Percentiles rank a stretch among this genome's conserved stretches.
Conservation (phyloP, 2,329 filamentous ascomycete species). For the Xylariaceae sp. region DNA sequence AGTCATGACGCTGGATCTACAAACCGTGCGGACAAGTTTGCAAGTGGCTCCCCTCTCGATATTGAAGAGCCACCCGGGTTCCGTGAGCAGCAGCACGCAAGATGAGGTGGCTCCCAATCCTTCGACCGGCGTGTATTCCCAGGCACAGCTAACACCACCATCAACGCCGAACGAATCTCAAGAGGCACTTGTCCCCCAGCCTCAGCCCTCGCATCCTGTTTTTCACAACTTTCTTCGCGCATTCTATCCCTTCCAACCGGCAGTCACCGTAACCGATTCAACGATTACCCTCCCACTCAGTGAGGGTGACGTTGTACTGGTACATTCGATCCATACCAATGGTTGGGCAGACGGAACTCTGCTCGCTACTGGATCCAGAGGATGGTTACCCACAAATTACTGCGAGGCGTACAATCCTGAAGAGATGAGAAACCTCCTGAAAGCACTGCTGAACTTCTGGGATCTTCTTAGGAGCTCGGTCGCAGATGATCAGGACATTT, state of each 20-base stretch:
- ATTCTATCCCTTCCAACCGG: conserved; percentile 87
- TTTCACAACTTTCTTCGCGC: conserved; percentile 95
- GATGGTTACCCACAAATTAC: conserved; percentile 97
- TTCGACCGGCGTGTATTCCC: conserved; percentile 39
- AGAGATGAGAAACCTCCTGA: conserved; percentile 78
- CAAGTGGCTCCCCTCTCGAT: conserved; percentile 58
- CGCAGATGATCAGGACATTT: conserved; percentile 71
- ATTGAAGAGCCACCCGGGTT: conserved; percentile 38
- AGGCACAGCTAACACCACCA: conserved; percentile 71
- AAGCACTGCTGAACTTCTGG: conserved; percentile 87
- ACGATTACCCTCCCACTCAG: conserved; percentile 86
- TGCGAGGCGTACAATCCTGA: conserved; percentile 92
- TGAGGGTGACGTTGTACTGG: conserved; percentile 85
- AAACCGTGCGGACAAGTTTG: conserved; percentile 52
- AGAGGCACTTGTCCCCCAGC: conserved; percentile 48
- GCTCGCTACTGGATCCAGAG: conserved; percentile 76
- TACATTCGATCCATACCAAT: conserved; percentile 96
- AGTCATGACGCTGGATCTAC: conserved; percentile 45
- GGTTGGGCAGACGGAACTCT: conserved; percentile 97
- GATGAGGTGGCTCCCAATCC: conserved; percentile 23
- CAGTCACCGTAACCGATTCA: conserved; percentile 70
- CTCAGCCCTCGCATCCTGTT: conserved; percentile 53
- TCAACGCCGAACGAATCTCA: conserved; percentile 67
- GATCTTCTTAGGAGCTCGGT: conserved; percentile 78
- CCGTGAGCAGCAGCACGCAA: conserved; percentile 25